These are phyloP conservation scores for Coleophoma cylindrospora DNA, from an alignment of 2,329 filamentous ascomycete species.

Conservation along the genomic window DNA sequence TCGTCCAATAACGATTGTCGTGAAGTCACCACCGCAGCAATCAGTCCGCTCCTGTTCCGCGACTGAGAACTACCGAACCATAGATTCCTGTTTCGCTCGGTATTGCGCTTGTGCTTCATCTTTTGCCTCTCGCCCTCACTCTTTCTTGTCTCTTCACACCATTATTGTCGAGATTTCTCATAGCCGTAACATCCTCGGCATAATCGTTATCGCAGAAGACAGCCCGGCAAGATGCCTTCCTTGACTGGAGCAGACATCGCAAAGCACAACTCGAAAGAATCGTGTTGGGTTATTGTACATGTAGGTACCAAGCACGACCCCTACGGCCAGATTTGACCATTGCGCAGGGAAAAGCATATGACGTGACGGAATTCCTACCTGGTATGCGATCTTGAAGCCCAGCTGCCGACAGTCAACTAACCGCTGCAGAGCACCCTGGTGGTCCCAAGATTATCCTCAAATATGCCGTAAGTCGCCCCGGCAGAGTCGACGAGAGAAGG, in stretches of 20 bases:
- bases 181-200: too few species aligned
- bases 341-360: constrained; percentile 71
- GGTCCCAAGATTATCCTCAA: constrained; percentile 92
- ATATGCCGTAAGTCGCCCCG: constrained; percentile 58
- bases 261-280: constrained; percentile 74
- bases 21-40: background rate
- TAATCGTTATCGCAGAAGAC: background rate
- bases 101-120: too few species aligned
- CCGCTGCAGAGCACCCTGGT: constrained; percentile 69
- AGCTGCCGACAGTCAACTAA: background rate
- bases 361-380: constrained; percentile 85
- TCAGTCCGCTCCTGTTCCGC: background rate
- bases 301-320: constrained; percentile 30
- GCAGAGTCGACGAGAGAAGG: background rate
- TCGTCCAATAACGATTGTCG: background rate
- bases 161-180: background rate
- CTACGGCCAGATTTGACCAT: constrained; percentile 11
- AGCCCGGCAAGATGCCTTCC: constrained; percentile 18
- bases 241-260: constrained; percentile 54
- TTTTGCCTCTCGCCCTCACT: background rate
- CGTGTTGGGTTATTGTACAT: constrained; percentile 90
- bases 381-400: constrained; percentile 37
- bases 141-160: constrained; percentile 2
- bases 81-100: background rate
- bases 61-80: background rate